Evolutionary conservation across 306 rosid genomes (phyloP).

Genomic region (Citrullus mucosospermus): DNA sequence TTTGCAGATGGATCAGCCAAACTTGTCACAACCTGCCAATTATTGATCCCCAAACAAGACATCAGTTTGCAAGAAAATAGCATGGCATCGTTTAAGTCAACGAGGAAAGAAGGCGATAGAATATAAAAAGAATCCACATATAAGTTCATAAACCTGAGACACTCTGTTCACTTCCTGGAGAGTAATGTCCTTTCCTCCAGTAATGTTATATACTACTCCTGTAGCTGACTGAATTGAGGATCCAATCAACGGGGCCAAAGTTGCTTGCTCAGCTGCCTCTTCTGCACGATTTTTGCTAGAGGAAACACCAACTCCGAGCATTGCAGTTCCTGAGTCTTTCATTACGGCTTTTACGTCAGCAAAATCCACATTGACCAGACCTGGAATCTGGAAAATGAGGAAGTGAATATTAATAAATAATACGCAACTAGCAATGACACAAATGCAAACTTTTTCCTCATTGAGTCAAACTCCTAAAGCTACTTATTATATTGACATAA

Average conservation of each 20-base stretch:
- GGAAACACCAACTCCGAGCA: conserved; percentile 98
- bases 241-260: conserved; percentile 93
- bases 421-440: not conserved
- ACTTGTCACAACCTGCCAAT: conserved; percentile 75
- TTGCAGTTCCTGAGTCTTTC: conserved; percentile 99
- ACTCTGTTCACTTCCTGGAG: conserved; percentile 96
- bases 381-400: conserved; percentile 65
- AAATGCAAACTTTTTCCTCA: not conserved
- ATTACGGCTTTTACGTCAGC: conserved; percentile 98
- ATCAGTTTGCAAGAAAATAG: not conserved
- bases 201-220: conserved; percentile 91
- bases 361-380: conserved; percentile 97
- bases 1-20: conserved; percentile 96
- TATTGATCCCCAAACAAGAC: not conserved
- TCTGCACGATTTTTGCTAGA: conserved; percentile 97
- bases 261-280: conserved; percentile 99
- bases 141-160: conserved; percentile 56
- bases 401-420: conserved; percentile 3
- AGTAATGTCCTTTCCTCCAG: conserved; percentile 97
- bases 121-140: not conserved
- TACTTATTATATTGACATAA: not conserved
- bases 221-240: conserved; percentile 97
- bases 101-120: not conserved
- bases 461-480: not conserved
- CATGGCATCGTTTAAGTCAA: too few relatives aligned